Base-by-base conservation (phyloP, 306 rosid genomes). In the Acacia acuminata region DNA sequence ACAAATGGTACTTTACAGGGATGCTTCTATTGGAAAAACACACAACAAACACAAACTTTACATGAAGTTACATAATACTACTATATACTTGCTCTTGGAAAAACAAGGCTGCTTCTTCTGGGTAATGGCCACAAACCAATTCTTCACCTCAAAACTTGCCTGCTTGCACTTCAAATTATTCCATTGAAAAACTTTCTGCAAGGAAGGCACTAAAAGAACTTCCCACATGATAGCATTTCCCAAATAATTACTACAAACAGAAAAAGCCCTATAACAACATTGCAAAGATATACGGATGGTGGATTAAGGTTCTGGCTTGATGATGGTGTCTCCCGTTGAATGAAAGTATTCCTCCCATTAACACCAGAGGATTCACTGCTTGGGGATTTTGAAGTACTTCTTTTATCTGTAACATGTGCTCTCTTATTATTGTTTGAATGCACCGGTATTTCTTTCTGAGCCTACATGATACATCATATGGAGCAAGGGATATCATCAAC, bases 81-180 rank as follows among this genome's bases (percentile, higher is more conserved):
- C n/a, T 7, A 50, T 5, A 32, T 3, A 50, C 56, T 50, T 50
- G 56, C 20, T 16, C 56, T 50, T 16, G 56, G 6, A 4, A 16
- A 50, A 50, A 50, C 56, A 50, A 4, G 56, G 56, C 56, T 50
- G 56, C 56, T 50, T 9, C 47, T 43, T 86, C 93, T 0, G 87
- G 86, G 67, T 60, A 24, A 24, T 12, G 34, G 0, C 89, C 89
- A 88, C 63, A 53, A 82, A 36, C 25, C 47, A 36, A 36, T 84
- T 78, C 88, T 85, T 83, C 86, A 85, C 88, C 8, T 86, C 69
- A 76, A 88, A 82, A 55, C 90, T 5, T 90, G 53, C 79, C 50
- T 73, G 87, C 63, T 79, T 60, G 0, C 24, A 32, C 65, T 65
- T 63, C 73, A 43, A 43, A 43, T 43, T 6, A 38, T 38, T 38